Evolutionary conservation across 2,329 filamentous ascomycete species (phyloP), one percentile per base, ranked within the genome.

Genomic region (Clarireedia monteithiana): DNA sequence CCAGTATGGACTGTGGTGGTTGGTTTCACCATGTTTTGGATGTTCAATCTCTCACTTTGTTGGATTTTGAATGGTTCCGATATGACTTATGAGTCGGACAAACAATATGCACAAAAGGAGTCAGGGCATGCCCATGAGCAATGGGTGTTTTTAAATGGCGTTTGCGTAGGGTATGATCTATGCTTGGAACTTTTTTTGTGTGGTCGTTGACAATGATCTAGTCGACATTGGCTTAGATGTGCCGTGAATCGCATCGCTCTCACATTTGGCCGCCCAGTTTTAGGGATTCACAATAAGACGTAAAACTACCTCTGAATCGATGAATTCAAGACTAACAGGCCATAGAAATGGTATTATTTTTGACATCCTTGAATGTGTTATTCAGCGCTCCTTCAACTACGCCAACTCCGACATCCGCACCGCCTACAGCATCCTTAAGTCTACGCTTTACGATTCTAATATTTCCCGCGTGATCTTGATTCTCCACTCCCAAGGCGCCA

Each of bases 111-210:
- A 1, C 68, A 75, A 0, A 73, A 60, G n/a, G 70, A 71, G 2
- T 68, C 75, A 0, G 75, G 66, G n/a, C 69, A 74, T 67, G 73
- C 74, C 10, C 75, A 82, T 52, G 88, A 91, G 71, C 79, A 84
- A 64, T 92, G 88, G 88, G 76, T 91, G n/a, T 91, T 88, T 66
- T 70, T 91, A 51, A 91, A 91, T 64, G 88, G 88, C 0, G 82
- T 91, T 27, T 81, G 78, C 9, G 77, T 78, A 36, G 80, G 78
- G 81, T 84, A 70, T 58, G 77, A 73, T 17, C 53, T 20, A 47
- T 5, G 46, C 26, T 26, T 39, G 30, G 17, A 34, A 55, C 10
- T 58, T 48, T 15, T 26, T 24, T 26, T 10, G 56, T 27, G 20
- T 14, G 50, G n/a, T 26, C 14, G 39, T 42, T 53, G 60, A 58